Base-by-base conservation (phyloP, 768 basidiomycete genomes). In the Suillus hirtellus region DNA sequence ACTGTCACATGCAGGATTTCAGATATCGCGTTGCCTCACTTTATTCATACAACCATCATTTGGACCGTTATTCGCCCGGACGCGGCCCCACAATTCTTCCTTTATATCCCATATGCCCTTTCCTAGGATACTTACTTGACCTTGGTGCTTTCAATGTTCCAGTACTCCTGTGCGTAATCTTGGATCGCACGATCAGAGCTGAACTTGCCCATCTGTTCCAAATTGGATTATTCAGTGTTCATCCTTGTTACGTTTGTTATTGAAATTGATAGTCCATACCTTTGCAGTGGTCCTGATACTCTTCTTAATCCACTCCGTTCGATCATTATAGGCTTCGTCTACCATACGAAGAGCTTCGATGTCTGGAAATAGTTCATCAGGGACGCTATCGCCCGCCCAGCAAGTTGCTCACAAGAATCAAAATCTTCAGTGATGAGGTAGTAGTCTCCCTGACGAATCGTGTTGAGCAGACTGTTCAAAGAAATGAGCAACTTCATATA, bases 351-450 rank as follows among this genome's bases (percentile, higher is more conserved):
- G 81, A 8, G 96, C 95, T 64, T 86, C 83, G 66, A 97, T 85
- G 74, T 96, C 90, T 90, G 68, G 37, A 43, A 37, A 60, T 27
- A 2, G n/a, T 7, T 7, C 1, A 11, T 37, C 38, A 40, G 31
- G 15, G 3, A 58, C 49, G 56, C 24, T 38, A 58, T 40, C 24
- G 24, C 17, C 40, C 17, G 10, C 40, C 6, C 9, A 42, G 24
- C 17, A 42, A 27, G 21, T 42, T 44, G 78, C 88, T 65, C 58
- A 95, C 88, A 96, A 10, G 93, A 95, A 67, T 95, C 92, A 71
- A 98, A 99, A 79, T 99, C 96, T 72, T 99, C 95, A 0, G 92
- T 87, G 62, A 96, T 72, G 58, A 95, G 81, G 74, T 92, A 93
- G 73, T 89, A 86, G 66, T 95, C 91, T 49, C 84, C 83, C 69